Conservation (phyloP, 108 stramenopile species). For the Skeletonema menzelii region DNA sequence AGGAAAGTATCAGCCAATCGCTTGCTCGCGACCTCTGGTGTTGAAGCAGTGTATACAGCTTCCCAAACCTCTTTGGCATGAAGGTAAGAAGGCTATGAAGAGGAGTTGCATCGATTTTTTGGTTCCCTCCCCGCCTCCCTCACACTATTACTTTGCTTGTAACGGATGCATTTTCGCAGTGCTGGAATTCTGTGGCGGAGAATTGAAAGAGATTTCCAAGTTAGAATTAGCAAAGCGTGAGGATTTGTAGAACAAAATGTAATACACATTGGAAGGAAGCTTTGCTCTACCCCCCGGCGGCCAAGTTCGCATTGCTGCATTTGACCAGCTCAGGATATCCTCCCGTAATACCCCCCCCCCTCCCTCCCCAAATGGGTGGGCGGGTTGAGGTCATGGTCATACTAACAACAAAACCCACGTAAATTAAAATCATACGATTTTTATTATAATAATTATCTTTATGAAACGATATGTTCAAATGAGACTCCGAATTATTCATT, state of each 20-base stretch:
- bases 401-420: too few relatives aligned
- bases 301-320: too few relatives aligned
- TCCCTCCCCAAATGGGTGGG: too few relatives aligned
- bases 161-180: constrained; percentile 35
- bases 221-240: constrained; percentile 73
- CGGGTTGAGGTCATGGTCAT: too few relatives aligned
- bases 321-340: neutral
- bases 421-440: neutral
- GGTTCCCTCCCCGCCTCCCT: neutral
- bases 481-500: neutral
- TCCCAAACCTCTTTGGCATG: constrained; percentile 89
- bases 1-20: constrained; percentile 79
- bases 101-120: neutral
- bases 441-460: neutral
- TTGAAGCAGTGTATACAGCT: constrained; percentile 86
- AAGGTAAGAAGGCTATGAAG: constrained; percentile 41
- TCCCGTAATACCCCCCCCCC: neutral
- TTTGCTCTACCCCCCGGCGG: too few relatives aligned
- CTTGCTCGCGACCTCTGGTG: constrained; percentile 70
- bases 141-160: neutral
- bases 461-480: neutral
- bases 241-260: constrained; percentile 42
- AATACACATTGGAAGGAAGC: too few relatives aligned
- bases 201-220: constrained; percentile 63
- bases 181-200: constrained; percentile 74